Base-by-base conservation (phyloP, 2,329 filamentous ascomycete species). In the Botryosphaeria agaves region DNA sequence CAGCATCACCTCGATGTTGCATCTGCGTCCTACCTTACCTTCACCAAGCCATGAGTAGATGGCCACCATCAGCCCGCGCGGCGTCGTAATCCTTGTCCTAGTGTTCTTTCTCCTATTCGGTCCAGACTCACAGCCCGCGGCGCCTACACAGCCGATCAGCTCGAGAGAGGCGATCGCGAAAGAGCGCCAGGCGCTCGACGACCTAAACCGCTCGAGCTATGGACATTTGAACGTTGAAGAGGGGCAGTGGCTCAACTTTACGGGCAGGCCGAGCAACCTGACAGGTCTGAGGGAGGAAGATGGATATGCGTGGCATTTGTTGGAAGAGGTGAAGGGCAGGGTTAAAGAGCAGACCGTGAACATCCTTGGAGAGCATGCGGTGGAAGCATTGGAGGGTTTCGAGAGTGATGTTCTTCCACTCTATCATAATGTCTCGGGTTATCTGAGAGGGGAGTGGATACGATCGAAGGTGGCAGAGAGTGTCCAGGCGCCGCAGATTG, bases 371-470 rank as follows among this genome's bases (percentile, higher is more conserved):
- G 48, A 53, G 14, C 41, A 42, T 31, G 41, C 41, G 7, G 31
- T 35, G 21, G 43, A 41, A 15, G 41, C 39, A 12, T 36, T 49
- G 8, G 40, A 50, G 16, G 48, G 55, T 3, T 51, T 56, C 3
- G 48, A 59, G 20, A 56, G 57, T 9, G 42, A 38, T 3, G 31
- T 35, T 7, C 37, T 77, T 32, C 62, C 67, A 1, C 58, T 76
- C n/a, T 92, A 85, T 64, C 68, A 68, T 45, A 87, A 91, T 47
- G 67, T 79, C 5, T 84, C 81, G 2, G 80, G 83, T 4, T 73
- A 73, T 18, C 62, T 91, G 21, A 67, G 72, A 28, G 83, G 83
- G n/a, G 62, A 73, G 34, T 92, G 82, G 79, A 61, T 73, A 32
- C 71, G 72, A 26, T 64, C 59, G 29, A 62, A 59, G 26, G 62